phyloP scores from a whole-genome alignment of 2,329 filamentous ascomycete species.

The Cercospora zeina region DNA sequence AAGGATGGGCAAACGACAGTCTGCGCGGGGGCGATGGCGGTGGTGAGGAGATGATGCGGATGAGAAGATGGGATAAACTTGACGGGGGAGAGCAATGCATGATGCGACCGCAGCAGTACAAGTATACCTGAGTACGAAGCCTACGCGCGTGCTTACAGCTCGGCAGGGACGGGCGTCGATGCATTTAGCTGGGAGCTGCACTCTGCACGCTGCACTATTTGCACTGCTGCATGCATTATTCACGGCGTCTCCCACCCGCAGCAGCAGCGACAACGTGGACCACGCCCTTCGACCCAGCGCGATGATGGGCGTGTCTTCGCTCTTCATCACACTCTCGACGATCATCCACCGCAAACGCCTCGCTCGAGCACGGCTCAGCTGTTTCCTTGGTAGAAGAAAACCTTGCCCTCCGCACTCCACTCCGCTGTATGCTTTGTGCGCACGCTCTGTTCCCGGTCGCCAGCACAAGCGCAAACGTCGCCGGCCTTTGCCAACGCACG shows the following conservation, averaged over 20 bases:
- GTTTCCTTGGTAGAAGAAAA: conserved; percentile 6
- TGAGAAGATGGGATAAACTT: not conserved
- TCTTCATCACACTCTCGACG: not conserved
- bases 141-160: conserved; percentile 6
- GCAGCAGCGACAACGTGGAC: conserved; percentile 6
- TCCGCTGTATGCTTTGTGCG: not conserved
- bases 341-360: not conserved
- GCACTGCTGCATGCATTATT: not conserved
- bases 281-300: not conserved
- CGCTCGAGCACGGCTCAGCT: conserved; percentile 6
- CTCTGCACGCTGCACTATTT: not conserved
- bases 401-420: not conserved
- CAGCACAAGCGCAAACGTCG: not conserved
- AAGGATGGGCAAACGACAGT: not conserved
- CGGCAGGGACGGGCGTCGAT: conserved; percentile 8
- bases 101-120: not conserved
- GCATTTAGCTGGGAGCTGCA: not conserved
- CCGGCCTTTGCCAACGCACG: not conserved
- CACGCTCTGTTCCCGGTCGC: not conserved
- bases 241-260: not conserved
- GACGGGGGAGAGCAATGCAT: not conserved
- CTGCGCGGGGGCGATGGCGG: not conserved
- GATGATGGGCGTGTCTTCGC: not conserved
- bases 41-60: not conserved
- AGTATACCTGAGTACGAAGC: conserved; percentile 4